Conservation (phyloP, 2,329 filamentous ascomycete species). For the Trichoderma citrinoviride region DNA sequence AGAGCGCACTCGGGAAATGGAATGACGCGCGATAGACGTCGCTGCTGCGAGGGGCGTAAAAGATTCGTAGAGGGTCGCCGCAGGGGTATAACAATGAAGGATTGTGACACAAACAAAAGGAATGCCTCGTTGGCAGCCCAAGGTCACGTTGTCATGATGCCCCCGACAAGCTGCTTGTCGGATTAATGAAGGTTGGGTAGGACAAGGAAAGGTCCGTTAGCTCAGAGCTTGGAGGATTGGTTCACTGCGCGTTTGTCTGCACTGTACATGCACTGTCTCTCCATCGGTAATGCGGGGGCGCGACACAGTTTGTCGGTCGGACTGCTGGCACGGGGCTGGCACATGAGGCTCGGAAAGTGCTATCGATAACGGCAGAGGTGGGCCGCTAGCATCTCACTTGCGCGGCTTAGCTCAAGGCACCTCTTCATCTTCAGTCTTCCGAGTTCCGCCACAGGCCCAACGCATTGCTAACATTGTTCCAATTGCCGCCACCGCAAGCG, state of each 20-base stretch:
- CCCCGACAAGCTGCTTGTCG: slow-evolving; percentile 15
- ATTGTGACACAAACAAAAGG: slow-evolving; percentile 10
- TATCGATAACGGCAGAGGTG: slow-evolving; percentile 19
- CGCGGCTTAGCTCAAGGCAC: neutral
- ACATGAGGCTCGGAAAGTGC: slow-evolving; percentile 21
- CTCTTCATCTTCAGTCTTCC: neutral
- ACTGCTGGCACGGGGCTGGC: slow-evolving; percentile 13
- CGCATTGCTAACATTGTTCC: neutral
- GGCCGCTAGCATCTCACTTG: slow-evolving; percentile 1
- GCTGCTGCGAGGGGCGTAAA: neutral
- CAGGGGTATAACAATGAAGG: neutral
- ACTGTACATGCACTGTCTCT: slow-evolving; percentile 7
- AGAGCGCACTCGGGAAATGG: neutral
- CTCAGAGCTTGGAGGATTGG: slow-evolving; percentile 9
- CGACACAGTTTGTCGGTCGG: neutral
- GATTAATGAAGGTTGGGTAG: slow-evolving; percentile 15
- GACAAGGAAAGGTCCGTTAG: slow-evolving; percentile 15
- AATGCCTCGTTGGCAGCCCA: slow-evolving; percentile 21
- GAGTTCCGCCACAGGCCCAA: neutral
- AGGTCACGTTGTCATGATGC: slow-evolving; percentile 21
- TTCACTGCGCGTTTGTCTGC: slow-evolving; percentile 16
- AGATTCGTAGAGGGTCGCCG: neutral
- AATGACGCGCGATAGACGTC: slow-evolving; percentile 11
- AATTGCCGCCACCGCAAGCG: neutral
- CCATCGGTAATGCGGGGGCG: neutral